Percentiles rank a stretch among this genome's conserved stretches.
Evolutionary conservation across 805 yeast genomes (phyloP).

Genomic region (Saccharomycopsis babjevae): DNA sequence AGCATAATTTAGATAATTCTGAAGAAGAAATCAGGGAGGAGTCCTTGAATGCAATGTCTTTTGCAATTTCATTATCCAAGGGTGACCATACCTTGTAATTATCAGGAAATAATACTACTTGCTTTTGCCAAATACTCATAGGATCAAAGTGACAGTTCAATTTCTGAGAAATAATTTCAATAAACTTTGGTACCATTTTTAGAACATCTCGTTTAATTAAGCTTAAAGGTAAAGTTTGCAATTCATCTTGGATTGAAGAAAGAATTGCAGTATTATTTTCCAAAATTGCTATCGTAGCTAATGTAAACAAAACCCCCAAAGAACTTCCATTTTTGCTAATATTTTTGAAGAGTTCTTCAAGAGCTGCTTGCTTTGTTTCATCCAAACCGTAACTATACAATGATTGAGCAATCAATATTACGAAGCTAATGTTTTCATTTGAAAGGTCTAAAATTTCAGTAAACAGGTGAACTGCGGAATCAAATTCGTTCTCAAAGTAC

Average conservation of each 20-base stretch:
- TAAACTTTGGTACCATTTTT: slow-evolving; percentile 47
- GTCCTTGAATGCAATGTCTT: slow-evolving; percentile 44
- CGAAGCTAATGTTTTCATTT: slow-evolving; percentile 47
- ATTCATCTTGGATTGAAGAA: slow-evolving; percentile 57
- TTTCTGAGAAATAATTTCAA: slow-evolving; percentile 40
- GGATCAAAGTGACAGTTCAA: slow-evolving; percentile 23
- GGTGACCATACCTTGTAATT: slow-evolving; percentile 60
- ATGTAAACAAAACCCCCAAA: slow-evolving; percentile 52
- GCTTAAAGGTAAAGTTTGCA: slow-evolving; percentile 38
- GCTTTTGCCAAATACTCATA: slow-evolving; percentile 47
- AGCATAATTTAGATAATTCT: slow-evolving; percentile 43
- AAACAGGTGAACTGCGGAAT: slow-evolving; percentile 57
- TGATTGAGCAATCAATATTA: slow-evolving; percentile 67
- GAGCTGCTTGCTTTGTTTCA: slow-evolving; percentile 74
- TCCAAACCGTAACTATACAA: slow-evolving; percentile 64
- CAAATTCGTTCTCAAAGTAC: slow-evolving; percentile 55
- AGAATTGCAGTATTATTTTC: slow-evolving; percentile 47
- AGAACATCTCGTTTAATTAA: slow-evolving; percentile 41
- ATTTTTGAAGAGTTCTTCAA: slow-evolving; percentile 66
- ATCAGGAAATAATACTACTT: slow-evolving; percentile 66
- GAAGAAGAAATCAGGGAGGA: slow-evolving; percentile 40
- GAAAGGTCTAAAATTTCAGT: slow-evolving; percentile 47
- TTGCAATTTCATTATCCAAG: slow-evolving; percentile 45
- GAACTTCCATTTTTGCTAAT: slow-evolving; percentile 59
- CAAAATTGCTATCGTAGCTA: slow-evolving; percentile 71